These are phyloP conservation scores for Inonotus hispidus DNA, from an alignment of 1,284 basidiomycete species.

Conservation along the genomic window DNA sequence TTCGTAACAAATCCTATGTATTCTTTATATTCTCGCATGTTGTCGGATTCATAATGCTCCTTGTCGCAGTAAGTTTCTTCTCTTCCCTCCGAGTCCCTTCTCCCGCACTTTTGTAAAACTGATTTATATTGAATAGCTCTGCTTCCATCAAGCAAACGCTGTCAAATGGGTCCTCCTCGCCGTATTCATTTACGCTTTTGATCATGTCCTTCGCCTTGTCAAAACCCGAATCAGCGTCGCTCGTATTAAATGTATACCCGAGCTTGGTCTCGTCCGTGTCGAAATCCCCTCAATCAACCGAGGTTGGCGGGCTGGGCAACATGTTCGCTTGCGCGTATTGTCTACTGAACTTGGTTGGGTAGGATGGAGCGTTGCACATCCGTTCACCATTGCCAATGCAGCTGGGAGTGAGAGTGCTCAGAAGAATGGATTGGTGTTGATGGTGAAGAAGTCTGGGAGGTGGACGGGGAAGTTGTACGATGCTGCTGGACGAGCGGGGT, in stretches of 20 bases:
- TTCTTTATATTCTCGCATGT: conserved; percentile 38
- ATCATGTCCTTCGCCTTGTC: conserved; percentile 55
- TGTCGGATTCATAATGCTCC: conserved; percentile 5
- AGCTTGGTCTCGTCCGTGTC: conserved; percentile 52
- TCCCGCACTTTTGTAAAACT: neutral
- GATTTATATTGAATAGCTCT: conserved; percentile 1
- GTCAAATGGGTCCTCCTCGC: conserved; percentile 28
- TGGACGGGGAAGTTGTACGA: conserved; percentile 60
- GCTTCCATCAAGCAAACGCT: conserved; percentile 1
- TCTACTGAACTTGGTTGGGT: conserved; percentile 40
- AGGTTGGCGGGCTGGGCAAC: conserved; percentile 85
- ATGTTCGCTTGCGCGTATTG: conserved; percentile 67
- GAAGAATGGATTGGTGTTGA: conserved; percentile 49
- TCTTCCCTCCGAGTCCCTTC: conserved; percentile 26
- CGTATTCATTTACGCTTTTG: conserved; percentile 53
- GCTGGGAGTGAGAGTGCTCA: conserved; percentile 46
- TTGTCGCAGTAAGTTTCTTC: conserved; percentile 5
- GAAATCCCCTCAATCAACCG: conserved; percentile 52
- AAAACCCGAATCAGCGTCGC: conserved; percentile 64
- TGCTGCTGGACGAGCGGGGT: conserved; percentile 17
- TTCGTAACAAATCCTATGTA: conserved; percentile 49
- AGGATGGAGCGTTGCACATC: conserved; percentile 63
- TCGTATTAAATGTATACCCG: conserved; percentile 47
- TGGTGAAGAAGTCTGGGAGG: conserved; percentile 57
- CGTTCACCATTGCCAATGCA: conserved; percentile 70